Evolutionary conservation across 2,329 filamentous ascomycete species (phyloP).

Genomic region (Phyllosticta ampelicida): DNA sequence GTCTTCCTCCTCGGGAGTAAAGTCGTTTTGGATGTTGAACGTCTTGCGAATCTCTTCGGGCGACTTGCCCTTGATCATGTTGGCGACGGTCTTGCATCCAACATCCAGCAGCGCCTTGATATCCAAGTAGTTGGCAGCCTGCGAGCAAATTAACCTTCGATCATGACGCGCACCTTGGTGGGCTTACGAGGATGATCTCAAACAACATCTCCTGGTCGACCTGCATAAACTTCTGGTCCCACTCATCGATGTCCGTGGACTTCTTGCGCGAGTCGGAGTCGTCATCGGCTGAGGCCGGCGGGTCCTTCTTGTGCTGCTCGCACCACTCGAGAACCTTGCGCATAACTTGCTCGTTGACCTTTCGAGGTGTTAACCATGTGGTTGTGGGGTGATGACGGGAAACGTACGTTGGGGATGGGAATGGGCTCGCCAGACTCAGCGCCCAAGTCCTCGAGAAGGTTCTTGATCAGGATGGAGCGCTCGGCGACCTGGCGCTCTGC

Average conservation of each 20-base stretch:
- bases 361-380: conserved; percentile 19
- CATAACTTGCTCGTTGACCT: conserved; percentile 84
- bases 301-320: conserved; percentile 85
- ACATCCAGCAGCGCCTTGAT: conserved; percentile 98
- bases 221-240: conserved; percentile 99
- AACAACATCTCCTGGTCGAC: conserved; percentile 99
- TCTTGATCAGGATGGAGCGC: conserved; percentile 92
- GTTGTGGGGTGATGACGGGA: background rate
- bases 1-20: conserved; percentile 97
- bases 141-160: background rate
- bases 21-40: conserved; percentile 99
- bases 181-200: conserved; percentile 84
- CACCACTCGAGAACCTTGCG: conserved; percentile 98
- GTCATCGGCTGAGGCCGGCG: conserved; percentile 70
- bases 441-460: conserved; percentile 91
- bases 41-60: conserved; percentile 99
- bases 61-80: conserved; percentile 99
- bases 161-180: background rate
- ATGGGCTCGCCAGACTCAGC: conserved; percentile 56
- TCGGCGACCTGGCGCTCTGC: conserved; percentile 71
- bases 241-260: conserved; percentile 98
- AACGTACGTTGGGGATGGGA: conserved; percentile 64
- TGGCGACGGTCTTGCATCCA: conserved; percentile 97
- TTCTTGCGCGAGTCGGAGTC: conserved; percentile 93
- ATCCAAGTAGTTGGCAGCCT: conserved; percentile 97